Base-by-base conservation (phyloP, 208 protist genomes). In the Wallacemonas sp. region DNA sequence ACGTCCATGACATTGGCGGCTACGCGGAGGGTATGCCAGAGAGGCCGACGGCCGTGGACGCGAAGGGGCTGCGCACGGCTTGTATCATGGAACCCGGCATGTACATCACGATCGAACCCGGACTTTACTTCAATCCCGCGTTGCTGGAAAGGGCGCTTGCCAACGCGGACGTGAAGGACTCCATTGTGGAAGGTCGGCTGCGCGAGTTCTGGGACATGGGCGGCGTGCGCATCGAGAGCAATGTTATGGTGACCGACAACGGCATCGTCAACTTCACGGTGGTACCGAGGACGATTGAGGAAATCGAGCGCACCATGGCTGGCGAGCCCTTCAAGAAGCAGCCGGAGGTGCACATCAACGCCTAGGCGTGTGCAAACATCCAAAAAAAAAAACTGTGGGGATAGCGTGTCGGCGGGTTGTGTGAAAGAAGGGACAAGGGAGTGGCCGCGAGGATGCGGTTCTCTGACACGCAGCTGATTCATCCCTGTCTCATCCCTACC, bases 151-250 rank as follows among this genome's bases (percentile, higher is more conserved):
- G 81, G 34, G 91, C 93, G 1, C 66, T 98, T 17, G 61, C 50
- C 2, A 78, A 97, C 69, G 69, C 85, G 1, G 67, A 76, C 8
- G 45, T 93, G n/a, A 60, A 64, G 24, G 73, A 84, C 29, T 89
- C 91, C 71, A 61, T 99, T 30, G 97, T 98, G 74, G 57, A 84
- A 36, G 78, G 89, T 4, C 84, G 85, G 24, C 55, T 99, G 15
- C 69, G 81, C 2, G 81, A 57, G 32, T 94, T 92, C 75, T 83
- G 76, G 65, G 33, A 74, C 2, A 97, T 99, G 83, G 98, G 98
- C 44, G 98, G 98, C 32, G 95, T 99, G 36, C 86, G 98, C 37
- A 98, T 99, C 55, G 98, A 99, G 79, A 99, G 99, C 76, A 95
- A 99, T 65, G 81, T 99, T 8, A 50, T 99, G 3, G 89, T 99